A percentile compares a stretch with the other conserved stretches of the same genome.
These are phyloP conservation scores for Heritiera littoralis DNA, from an alignment of 345 rosid genomes.

Conservation along the genomic window DNA sequence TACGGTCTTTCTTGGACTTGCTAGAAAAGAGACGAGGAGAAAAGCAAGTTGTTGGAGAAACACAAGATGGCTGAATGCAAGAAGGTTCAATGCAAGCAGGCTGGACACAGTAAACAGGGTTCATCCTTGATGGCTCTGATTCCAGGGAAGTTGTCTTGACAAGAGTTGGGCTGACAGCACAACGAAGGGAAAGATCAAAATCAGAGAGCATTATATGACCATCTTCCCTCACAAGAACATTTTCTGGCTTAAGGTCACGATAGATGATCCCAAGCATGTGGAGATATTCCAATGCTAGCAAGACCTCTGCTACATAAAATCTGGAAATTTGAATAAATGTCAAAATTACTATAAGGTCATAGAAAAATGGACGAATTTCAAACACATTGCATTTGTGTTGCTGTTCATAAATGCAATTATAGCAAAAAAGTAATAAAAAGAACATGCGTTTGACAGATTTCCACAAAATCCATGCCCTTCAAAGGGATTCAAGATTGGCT, in stretches of 20 bases:
- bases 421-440: not conserved
- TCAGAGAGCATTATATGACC: conserved; percentile 88
- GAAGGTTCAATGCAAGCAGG: conserved; percentile 85
- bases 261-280: conserved; percentile 80
- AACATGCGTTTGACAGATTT: not conserved
- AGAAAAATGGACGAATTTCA: not conserved
- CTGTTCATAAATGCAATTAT: not conserved
- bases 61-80: conserved; percentile 84
- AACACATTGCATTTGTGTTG: not conserved
- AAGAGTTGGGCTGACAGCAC: conserved; percentile 80
- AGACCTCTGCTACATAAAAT: conserved; percentile 73
- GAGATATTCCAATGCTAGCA: conserved; percentile 69
- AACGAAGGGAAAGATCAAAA: conserved; percentile 82
- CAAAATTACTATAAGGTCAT: not conserved
- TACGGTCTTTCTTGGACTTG: conserved; percentile 75
- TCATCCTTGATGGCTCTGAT: conserved; percentile 68
- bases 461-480: not conserved
- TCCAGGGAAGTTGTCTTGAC: conserved; percentile 59
- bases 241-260: conserved; percentile 83
- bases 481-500: not conserved
- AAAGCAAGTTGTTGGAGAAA: conserved; percentile 82
- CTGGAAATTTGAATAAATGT: conserved; percentile 38
- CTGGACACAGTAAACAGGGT: conserved; percentile 70
- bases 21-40: conserved; percentile 83
- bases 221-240: conserved; percentile 70